Percentiles rank a stretch among this genome's conserved stretches.
Conservation (phyloP, 805 yeast genomes). For the Lipomyces sp. region DNA sequence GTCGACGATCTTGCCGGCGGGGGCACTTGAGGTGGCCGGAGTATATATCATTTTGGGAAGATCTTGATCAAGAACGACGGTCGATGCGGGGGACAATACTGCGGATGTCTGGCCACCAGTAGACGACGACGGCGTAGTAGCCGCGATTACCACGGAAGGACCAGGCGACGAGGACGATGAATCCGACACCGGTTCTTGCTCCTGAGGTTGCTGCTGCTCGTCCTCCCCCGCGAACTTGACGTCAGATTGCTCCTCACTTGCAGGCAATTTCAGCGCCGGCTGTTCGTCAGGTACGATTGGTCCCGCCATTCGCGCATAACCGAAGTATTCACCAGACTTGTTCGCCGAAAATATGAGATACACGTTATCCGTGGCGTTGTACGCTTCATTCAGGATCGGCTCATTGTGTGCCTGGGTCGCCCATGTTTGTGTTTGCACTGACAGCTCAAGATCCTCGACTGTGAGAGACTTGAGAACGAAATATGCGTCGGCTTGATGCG, state of each 20-base stretch:
- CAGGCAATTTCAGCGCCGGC: neutral
- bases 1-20: conserved; percentile 38
- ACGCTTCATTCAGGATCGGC: conserved; percentile 40
- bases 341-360: conserved; percentile 44
- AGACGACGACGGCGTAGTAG: conserved; percentile 1
- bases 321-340: conserved; percentile 42
- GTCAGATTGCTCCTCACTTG: neutral
- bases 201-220: neutral
- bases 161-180: neutral
- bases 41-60: conserved; percentile 26
- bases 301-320: conserved; percentile 42
- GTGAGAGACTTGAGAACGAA: conserved; percentile 44
- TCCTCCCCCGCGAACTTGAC: neutral
- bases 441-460: conserved; percentile 39
- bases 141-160: neutral
- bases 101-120: neutral
- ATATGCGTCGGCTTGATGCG: conserved; percentile 32
- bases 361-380: conserved; percentile 36
- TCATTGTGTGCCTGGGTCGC: conserved; percentile 44
- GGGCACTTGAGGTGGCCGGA: conserved; percentile 31
- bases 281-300: conserved; percentile 27
- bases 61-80: conserved; percentile 11
- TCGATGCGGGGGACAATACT: neutral
- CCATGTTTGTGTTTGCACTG: conserved; percentile 39
- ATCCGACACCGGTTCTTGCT: neutral